Evolutionary conservation across 257 asterid genomes (phyloP), one percentile per base, ranked within the genome.

Genomic region (Buddleja alternifolia): DNA sequence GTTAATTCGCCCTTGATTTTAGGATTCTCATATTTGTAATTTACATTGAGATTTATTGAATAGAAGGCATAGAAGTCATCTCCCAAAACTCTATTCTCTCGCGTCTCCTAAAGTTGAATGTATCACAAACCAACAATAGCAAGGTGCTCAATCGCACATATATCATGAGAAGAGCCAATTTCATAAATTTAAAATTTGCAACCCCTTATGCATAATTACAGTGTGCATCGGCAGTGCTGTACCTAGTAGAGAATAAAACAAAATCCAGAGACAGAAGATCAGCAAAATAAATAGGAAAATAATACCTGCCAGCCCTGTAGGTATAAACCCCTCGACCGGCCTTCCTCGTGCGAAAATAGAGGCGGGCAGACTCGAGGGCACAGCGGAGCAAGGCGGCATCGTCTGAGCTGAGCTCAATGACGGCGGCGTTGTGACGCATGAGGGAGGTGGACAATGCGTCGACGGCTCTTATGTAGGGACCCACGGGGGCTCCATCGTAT

Each of bases 301-400:
- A 55, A 60, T 67, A 93, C 99, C 99, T 82, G 71, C 99, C 96
- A 55, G 99, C 91, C 46, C 96, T 76, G 66, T 87, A 93, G 36
- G 79, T 78, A 71, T 84, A 84, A 74, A 80, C 86, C 57, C 96
- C 91, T 8, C 95, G 94, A 67, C 78, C 81, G 40, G 83, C 82
- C 72, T 85, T 90, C 52, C 87, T 77, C 10, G 81, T 80, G 71
- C 90, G 90, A 56, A 89, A 84, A 67, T 75, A 90, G 55, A 88
- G 81, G 40, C 96, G 88, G 14, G 90, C 78, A 10, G 96, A 79
- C 59, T 91, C 96, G 17, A 93, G 74, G 32, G 93, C 96, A 75
- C 96, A 93, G 29, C 96, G 89, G 60, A 93, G 80, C 75, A 93
- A 60, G 32, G 95, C 83, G 8, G 94, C 87, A 11, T 92, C 97